Evolutionary conservation across 148 eudicot species (phyloP).

Genomic region (Vaccinium corymbosum): DNA sequence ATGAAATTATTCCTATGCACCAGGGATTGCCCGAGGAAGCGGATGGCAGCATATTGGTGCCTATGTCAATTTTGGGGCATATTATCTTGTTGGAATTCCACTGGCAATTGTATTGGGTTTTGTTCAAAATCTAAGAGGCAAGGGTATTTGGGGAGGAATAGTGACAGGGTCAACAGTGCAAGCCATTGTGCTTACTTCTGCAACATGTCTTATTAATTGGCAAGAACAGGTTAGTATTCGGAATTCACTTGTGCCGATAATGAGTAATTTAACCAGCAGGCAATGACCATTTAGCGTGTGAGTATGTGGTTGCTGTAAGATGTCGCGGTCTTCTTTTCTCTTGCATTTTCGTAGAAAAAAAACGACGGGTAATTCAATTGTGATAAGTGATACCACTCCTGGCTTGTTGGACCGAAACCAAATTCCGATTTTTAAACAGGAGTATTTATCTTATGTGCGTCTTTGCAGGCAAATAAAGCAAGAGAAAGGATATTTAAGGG

Average conservation of each 20-base stretch:
- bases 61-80: constrained; percentile 40
- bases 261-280: no score
- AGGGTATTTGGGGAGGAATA: constrained; percentile 42
- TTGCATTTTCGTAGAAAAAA: neutral
- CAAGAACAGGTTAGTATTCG: constrained; percentile 26
- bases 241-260: neutral
- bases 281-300: no score
- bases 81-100: constrained; percentile 38
- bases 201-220: constrained; percentile 28
- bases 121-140: constrained; percentile 26
- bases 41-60: constrained; percentile 47
- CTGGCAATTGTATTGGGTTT: constrained; percentile 28
- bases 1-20: neutral
- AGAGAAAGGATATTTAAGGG: constrained; percentile 19
- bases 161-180: constrained; percentile 23
- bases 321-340: neutral
- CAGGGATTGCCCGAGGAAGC: constrained; percentile 46
- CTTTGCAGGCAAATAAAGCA: constrained; percentile 16
- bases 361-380: neutral
- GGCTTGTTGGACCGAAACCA: neutral
- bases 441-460: neutral
- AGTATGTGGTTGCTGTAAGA: neutral
- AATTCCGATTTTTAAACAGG: neutral
- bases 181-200: constrained; percentile 10
- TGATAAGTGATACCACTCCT: neutral